Evolutionary conservation across 2,329 filamentous ascomycete genomes (phyloP).

Genomic region (Ascomycota sp.): DNA sequence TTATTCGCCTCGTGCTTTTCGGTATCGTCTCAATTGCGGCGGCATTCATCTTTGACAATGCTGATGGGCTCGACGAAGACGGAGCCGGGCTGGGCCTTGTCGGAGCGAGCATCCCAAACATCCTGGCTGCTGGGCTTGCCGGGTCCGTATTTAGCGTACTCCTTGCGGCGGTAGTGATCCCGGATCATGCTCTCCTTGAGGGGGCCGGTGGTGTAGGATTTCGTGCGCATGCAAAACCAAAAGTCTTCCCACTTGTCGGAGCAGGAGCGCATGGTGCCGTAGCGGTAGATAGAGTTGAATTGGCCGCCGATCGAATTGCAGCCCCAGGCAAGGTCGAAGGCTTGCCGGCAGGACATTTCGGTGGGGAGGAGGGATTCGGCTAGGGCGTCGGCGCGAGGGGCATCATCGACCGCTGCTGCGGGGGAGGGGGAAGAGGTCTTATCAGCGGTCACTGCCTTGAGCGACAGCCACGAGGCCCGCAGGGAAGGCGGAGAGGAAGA

Average conservation of each 20-base stretch:
- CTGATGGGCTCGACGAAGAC: constrained; percentile 23
- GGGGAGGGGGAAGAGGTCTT: constrained; percentile 4
- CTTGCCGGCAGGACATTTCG: constrained; percentile 69
- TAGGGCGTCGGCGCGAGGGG: constrained; percentile 21
- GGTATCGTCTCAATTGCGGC: too few species aligned
- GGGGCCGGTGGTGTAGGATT: constrained; percentile 36
- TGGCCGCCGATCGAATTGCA: constrained; percentile 84
- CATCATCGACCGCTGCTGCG: too few species aligned
- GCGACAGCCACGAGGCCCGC: constrained; percentile 13
- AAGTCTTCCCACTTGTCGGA: constrained; percentile 80
- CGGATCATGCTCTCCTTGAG: constrained; percentile 41
- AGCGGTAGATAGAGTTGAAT: constrained; percentile 79
- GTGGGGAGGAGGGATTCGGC: constrained; percentile 56
- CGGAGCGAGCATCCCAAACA: constrained; percentile 60
- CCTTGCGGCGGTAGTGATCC: constrained; percentile 47
- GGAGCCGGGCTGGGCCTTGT: constrained; percentile 29
- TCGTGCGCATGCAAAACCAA: constrained; percentile 90
- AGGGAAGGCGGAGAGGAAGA: constrained; percentile 11
- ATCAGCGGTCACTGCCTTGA: constrained; percentile 14
- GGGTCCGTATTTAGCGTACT: constrained; percentile 40
- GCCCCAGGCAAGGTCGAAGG: constrained; percentile 87
- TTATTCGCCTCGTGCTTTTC: too few species aligned
- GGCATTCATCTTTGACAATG: constrained; percentile 21
- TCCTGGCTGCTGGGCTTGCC: constrained; percentile 62
- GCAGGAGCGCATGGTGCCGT: constrained; percentile 59